Base-by-base conservation (phyloP, 2,329 filamentous ascomycete genomes). In the Thielaviopsis euricoi region DNA sequence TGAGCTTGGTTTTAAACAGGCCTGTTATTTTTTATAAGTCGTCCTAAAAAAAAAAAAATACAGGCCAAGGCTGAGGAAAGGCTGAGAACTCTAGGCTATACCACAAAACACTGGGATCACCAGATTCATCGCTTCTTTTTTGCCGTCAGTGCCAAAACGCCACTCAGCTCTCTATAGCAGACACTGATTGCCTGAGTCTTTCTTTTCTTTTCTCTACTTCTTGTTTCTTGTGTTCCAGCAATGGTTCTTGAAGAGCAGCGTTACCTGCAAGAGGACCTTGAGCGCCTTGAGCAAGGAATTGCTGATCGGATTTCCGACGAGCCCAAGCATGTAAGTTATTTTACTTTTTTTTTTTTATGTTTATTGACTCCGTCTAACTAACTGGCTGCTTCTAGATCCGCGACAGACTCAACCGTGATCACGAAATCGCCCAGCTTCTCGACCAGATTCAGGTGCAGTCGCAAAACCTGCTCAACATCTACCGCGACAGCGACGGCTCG, bases 231-330 rank as follows among this genome's bases (percentile, higher is more conserved):
- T 63, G 29, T 51, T 46, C 40, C 29, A 43, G 72, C 51, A 6
- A 84, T 96, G 89, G 75, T 95, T 64, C 74, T 96, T 62, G 94
- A 98, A 76, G 90, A 97, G 65, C 86, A 97, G 73, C 82, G 93
- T 65, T 89, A 88, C 66, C 81, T 96, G 65, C 90, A 96, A 66
- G 93, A 98, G 80, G 93, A 98, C 72, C 75, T 98, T 55, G 93
- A 98, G 77, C 85, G 93, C 62, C 80, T 98, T 60, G 93, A 98
- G 73, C 89, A 95, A 70, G 93, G 87, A 57, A 86, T 96, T 66
- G 86, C 88, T 57, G 90, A 97, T 73, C 86, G 90, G 66, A 81
- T 94, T 61, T 78, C 83, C 62, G 89, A 96, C 64, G 89, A 97
- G 63, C 90, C 91, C 52, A 87, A 86, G 71, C 86, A 91, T 70